These are phyloP conservation scores for Euphorbia celastroides DNA, from an alignment of 441 rosid species.

Conservation along the genomic window DNA sequence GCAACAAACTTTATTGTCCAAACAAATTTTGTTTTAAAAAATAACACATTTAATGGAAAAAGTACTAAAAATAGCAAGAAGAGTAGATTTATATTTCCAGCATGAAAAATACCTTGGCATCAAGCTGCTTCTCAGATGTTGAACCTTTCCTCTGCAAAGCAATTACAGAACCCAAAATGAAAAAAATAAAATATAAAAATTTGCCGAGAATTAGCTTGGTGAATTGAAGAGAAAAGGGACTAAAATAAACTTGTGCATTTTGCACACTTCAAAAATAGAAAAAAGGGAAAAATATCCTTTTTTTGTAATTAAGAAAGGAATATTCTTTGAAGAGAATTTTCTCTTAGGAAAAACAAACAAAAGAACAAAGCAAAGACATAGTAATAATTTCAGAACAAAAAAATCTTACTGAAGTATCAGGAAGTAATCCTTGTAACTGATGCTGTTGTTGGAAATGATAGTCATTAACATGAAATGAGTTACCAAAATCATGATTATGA, in stretches of 20 bases:
- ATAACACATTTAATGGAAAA: neutral
- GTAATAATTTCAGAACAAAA: constrained; percentile 9
- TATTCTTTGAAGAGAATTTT: neutral
- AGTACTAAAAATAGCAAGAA: neutral
- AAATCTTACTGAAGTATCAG: constrained; percentile 24
- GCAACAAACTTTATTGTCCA: constrained; percentile 8
- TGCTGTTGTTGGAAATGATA: constrained; percentile 19
- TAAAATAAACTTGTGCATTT: neutral
- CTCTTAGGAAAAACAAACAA: constrained; percentile 2
- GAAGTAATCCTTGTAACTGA: constrained; percentile 20
- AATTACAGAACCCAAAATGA: constrained; percentile 22
- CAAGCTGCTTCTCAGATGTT: constrained; percentile 76
- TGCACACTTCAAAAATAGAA: neutral
- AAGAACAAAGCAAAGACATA: neutral
- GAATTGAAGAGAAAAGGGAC: neutral
- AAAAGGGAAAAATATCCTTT: neutral
- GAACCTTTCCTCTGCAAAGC: constrained; percentile 76
- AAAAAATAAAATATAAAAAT: no score
- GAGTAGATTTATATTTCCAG: neutral
- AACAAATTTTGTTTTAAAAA: neutral
- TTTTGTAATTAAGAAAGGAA: neutral
- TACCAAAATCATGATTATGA: constrained; percentile 22
- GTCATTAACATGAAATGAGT: constrained; percentile 25
- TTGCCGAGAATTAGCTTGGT: neutral
- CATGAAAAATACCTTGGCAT: constrained; percentile 74